Conservation (phyloP, 1,284 basidiomycete genomes). For the Ganoderma lingzhi region DNA sequence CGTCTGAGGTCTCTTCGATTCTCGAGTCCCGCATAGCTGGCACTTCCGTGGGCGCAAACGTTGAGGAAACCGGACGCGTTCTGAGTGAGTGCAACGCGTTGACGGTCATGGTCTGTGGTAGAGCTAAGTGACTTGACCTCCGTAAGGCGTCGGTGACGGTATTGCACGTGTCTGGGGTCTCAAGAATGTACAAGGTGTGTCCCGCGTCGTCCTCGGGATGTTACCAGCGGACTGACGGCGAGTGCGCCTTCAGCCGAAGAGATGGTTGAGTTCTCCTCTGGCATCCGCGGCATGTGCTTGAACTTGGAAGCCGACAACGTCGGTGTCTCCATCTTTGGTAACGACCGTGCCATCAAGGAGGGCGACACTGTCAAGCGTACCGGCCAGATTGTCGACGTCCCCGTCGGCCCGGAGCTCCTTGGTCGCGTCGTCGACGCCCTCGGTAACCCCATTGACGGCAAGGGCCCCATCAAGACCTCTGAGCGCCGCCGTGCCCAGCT, state of each 20-base stretch:
- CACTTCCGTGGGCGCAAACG: slow-evolving; percentile 88
- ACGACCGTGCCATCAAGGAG: slow-evolving; percentile 99
- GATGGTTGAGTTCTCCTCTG: slow-evolving; percentile 99
- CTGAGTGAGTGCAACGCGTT: slow-evolving; percentile 72
- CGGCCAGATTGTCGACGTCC: slow-evolving; percentile 99
- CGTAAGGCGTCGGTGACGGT: slow-evolving; percentile 97
- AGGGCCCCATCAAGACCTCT: slow-evolving; percentile 93
- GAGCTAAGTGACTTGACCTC: slow-evolving; percentile 30
- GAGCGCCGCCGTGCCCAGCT: slow-evolving; percentile 96
- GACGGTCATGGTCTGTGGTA: background rate
- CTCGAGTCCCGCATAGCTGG: slow-evolving; percentile 98
- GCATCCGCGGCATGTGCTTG: slow-evolving; percentile 98
- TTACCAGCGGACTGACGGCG: slow-evolving; percentile 26
- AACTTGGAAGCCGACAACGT: slow-evolving; percentile 99
- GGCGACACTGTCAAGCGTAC: slow-evolving; percentile 99
- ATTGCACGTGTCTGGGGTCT: slow-evolving; percentile 98
- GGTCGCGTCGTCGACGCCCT: slow-evolving; percentile 99
- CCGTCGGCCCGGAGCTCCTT: slow-evolving; percentile 94
- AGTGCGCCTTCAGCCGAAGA: slow-evolving; percentile 80
- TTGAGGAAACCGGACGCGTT: slow-evolving; percentile 99
- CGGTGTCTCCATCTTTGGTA: slow-evolving; percentile 99
- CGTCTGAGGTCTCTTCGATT: slow-evolving; percentile 99
- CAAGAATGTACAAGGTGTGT: slow-evolving; percentile 89
- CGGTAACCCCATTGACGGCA: slow-evolving; percentile 99
- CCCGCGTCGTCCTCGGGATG: slow-evolving; percentile 6